Conservation (phyloP, 345 rosid species). For the Eucalyptus fibrosa region DNA sequence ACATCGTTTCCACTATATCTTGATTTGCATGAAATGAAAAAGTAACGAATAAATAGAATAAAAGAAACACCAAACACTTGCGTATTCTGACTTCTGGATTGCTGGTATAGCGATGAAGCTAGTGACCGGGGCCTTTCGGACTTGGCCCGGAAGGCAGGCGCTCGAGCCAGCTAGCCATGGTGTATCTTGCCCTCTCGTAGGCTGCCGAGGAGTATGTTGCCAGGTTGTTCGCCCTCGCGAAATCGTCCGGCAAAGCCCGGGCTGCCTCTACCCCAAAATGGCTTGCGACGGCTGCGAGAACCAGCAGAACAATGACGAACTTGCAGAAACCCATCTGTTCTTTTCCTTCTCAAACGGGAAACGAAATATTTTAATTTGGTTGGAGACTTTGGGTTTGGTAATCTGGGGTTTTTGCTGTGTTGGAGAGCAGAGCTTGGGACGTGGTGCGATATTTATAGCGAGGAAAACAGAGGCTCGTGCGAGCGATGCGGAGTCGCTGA, state of each 20-base stretch:
- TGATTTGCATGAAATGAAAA: not conserved
- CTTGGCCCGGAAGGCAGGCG: slow-evolving; percentile 1
- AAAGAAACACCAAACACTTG: not conserved
- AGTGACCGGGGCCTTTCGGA: not conserved
- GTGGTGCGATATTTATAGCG: not conserved
- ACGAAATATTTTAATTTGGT: not conserved
- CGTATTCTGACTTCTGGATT: not conserved
- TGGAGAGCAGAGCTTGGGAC: not conserved
- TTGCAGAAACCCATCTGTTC: slow-evolving; percentile 4
- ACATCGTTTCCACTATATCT: not conserved
- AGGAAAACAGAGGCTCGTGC: not conserved
- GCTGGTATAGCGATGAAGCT: not conserved
- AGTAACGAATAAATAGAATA: not conserved
- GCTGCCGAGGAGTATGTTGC: not conserved
- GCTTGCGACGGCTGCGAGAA: slow-evolving; percentile 8
- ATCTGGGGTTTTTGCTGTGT: not conserved
- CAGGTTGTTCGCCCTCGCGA: not conserved
- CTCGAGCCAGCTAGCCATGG: not conserved
- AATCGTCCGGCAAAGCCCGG: slow-evolving; percentile 20
- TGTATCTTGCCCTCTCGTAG: not conserved
- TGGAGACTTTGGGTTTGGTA: not conserved
- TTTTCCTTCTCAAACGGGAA: not conserved
- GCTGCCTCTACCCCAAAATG: slow-evolving; percentile 16
- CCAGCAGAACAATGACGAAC: slow-evolving; percentile 6
- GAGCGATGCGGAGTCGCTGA: not conserved